Conservation (phyloP, 768 basidiomycete species). For the Mycena chlorophos region DNA sequence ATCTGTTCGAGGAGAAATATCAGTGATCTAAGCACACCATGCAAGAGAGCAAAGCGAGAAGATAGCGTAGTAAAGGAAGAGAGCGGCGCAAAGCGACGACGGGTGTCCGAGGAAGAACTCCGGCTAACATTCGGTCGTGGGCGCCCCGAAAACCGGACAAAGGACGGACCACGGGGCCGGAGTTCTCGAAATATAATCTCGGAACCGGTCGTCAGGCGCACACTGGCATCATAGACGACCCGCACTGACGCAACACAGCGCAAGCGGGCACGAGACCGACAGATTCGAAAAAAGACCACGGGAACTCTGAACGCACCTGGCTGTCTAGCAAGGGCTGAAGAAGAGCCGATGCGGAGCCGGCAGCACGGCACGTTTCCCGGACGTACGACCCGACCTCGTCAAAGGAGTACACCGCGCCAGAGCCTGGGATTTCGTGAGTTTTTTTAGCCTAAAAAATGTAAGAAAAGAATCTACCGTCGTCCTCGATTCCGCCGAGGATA, state of each 20-base stretch:
- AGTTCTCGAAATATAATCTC: background rate
- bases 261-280: background rate
- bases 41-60: conserved; percentile 7
- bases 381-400: conserved; percentile 98
- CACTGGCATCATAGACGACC: background rate
- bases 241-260: background rate
- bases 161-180: background rate
- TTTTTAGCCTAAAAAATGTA: background rate
- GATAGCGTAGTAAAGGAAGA: background rate
- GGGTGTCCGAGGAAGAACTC: background rate
- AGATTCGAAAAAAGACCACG: background rate
- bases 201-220: background rate
- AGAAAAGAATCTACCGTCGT: conserved; percentile 70
- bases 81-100: conserved; percentile 1
- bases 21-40: too few relatives aligned
- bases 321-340: conserved; percentile 98
- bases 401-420: conserved; percentile 98
- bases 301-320: conserved; percentile 61
- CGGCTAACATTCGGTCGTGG: background rate
- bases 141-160: background rate
- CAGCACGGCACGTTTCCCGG: conserved; percentile 93
- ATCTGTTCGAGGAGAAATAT: too few relatives aligned
- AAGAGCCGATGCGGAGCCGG: conserved; percentile 88
- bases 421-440: conserved; percentile 51
- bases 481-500: conserved; percentile 94